Evolutionary conservation across 768 basidiomycete genomes (phyloP), one percentile per base, ranked within the genome.

Genomic region (Saitozyma sp.): DNA sequence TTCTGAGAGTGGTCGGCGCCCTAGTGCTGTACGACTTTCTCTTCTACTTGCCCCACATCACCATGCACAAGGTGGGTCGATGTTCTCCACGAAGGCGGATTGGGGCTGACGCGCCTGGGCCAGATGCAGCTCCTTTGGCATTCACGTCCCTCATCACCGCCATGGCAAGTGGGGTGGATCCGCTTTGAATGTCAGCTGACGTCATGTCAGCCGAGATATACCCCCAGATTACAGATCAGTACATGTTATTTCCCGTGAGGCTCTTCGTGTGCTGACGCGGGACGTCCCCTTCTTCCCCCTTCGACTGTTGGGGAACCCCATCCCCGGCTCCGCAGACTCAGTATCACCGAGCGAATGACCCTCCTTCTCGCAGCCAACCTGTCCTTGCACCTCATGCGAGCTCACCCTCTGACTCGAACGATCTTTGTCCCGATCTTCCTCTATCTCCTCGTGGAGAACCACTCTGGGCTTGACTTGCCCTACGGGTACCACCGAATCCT

Each of bases 351-450:
- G 52, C 58, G 58, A 5, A 41, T 59, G 50, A 59, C 58, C 38
- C 58, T 59, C 49, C 50, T 59, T 17, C 19, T 29, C n/a, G 48
- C 58, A 9, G 58, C 58, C 9, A 59, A 59, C 58, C 11, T 59
- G 6, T 41, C 58, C 29, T 38, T 59, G 9, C 58, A 59, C 40
- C 40, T 38, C 16, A 52, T 59, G n/a, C 29, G 49, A 16, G 58
- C 58, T 20, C 58, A 59, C 52, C 58, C 58, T 37, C 50, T 59
- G 6, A 59, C 58, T 3, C 58, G 58, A 14, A 59, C 58, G 6
- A 50, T 59, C 49, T 59, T 59, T 38, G 58, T 59, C 9, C 58
- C 58, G 48, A 41, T 59, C 50, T 59, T 59, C 40, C 39, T 59
- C 14, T 59, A 59, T 40, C 40, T 59, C 10, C 38, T 59, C 37